Evolutionary conservation across 768 basidiomycete genomes (phyloP).

Genomic region (Termitomyces titanicus): DNA sequence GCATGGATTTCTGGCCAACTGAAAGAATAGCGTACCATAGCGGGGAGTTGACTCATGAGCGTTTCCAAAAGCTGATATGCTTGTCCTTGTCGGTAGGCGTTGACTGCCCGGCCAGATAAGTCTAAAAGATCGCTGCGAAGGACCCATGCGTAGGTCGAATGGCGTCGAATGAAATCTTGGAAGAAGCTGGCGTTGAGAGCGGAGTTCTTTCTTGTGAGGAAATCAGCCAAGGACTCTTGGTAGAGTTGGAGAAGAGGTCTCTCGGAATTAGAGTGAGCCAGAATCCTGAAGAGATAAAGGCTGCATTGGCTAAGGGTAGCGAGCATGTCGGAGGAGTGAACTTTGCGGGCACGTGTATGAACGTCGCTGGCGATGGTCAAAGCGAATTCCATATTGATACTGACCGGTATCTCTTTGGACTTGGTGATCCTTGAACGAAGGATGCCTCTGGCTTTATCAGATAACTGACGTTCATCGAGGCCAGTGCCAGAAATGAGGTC

Average conservation of each 20-base stretch:
- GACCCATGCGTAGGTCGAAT: constrained; percentile 61
- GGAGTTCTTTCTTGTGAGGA: constrained; percentile 78
- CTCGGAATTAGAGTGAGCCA: constrained; percentile 38
- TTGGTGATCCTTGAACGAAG: constrained; percentile 72
- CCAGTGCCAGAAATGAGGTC: constrained; percentile 66
- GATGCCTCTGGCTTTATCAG: constrained; percentile 82
- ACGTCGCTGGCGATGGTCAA: constrained; percentile 53
- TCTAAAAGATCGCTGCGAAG: constrained; percentile 59
- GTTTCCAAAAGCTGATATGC: constrained; percentile 67
- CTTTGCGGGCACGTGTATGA: constrained; percentile 69
- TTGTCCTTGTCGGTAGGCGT: constrained; percentile 74
- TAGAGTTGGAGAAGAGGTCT: constrained; percentile 53
- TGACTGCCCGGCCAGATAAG: constrained; percentile 57
- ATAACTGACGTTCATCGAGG: constrained; percentile 81
- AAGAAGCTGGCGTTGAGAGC: constrained; percentile 72
- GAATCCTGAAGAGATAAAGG: constrained; percentile 60
- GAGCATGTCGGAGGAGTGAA: constrained; percentile 59
- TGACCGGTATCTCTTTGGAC: constrained; percentile 60
- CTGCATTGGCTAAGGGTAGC: constrained; percentile 64
- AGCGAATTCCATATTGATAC: constrained; percentile 40
- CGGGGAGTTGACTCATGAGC: constrained; percentile 53
- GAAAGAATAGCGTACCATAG: constrained; percentile 34
- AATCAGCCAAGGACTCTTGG: constrained; percentile 65
- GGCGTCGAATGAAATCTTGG: constrained; percentile 69
- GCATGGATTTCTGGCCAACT: background rate